These are phyloP conservation scores for Brassica rapa DNA, from an alignment of 345 rosid genomes.

Conservation along the genomic window DNA sequence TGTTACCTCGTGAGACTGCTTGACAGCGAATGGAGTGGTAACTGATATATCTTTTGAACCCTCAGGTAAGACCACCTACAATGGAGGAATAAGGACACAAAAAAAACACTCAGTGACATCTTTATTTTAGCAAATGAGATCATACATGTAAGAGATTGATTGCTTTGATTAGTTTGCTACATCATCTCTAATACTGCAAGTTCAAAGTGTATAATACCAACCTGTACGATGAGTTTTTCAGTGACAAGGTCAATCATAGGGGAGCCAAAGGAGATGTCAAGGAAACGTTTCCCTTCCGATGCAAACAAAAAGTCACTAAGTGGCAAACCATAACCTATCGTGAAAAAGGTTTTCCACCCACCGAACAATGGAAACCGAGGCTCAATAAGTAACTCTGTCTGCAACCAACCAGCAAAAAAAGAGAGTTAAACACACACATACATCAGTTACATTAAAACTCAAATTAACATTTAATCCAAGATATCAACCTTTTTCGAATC, in stretches of 20 bases:
- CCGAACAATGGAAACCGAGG: conserved; percentile 97
- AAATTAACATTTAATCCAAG: not conserved
- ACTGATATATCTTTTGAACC: conserved; percentile 69
- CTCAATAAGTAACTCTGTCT: conserved; percentile 85
- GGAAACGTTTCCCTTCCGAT: conserved; percentile 74
- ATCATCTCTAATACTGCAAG: conserved; percentile 5
- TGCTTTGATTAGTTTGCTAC: not conserved
- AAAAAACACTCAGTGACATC: not conserved
- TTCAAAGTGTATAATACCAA: conserved; percentile 34
- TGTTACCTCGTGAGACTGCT: conserved; percentile 78
- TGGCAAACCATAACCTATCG: conserved; percentile 93
- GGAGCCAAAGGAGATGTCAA: conserved; percentile 71
- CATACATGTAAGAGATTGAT: not conserved
- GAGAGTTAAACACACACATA: conserved; percentile 29
- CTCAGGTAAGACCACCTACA: conserved; percentile 93
- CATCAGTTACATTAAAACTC: not conserved
- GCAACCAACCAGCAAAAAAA: conserved; percentile 40
- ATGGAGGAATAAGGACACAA: not conserved
- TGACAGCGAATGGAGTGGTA: conserved; percentile 72
- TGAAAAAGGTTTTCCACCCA: conserved; percentile 95
- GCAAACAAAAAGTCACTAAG: conserved; percentile 77
- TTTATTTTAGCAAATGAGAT: not conserved
- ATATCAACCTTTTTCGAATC: conserved; percentile 78
- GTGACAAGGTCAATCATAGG: conserved; percentile 74
- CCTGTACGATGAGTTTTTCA: conserved; percentile 81